These are phyloP conservation scores for Malassezia vespertilionis DNA, from an alignment of 1,284 basidiomycete genomes.

Conservation along the genomic window DNA sequence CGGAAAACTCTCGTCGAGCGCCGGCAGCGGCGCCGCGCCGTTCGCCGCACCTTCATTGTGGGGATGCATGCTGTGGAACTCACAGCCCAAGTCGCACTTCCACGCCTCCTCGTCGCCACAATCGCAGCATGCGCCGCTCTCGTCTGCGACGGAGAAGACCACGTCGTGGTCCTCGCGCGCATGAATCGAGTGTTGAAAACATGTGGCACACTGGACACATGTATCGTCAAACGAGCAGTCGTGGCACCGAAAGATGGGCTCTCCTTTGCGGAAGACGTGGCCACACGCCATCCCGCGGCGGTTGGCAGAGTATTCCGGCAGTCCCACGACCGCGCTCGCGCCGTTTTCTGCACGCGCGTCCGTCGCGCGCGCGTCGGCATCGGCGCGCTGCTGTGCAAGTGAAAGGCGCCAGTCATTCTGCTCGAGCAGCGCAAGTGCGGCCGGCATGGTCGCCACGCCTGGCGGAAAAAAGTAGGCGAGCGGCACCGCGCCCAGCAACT, in stretches of 20 bases:
- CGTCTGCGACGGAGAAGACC: constrained; percentile 38
- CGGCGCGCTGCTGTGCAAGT: constrained; percentile 9
- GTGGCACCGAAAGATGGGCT: constrained; percentile 46
- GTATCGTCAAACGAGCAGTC: constrained; percentile 46
- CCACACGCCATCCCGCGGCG: constrained; percentile 45
- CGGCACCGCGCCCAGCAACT: constrained; percentile 8
- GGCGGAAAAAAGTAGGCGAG: neutral
- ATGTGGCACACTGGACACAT: constrained; percentile 43
- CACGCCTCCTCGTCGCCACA: constrained; percentile 47
- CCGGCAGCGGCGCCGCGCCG: constrained; percentile 1
- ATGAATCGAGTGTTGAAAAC: constrained; percentile 41
- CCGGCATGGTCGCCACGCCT: neutral
- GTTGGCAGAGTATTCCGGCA: constrained; percentile 37
- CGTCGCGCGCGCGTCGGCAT: neutral
- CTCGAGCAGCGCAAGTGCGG: constrained; percentile 2
- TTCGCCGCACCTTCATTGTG: neutral
- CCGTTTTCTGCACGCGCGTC: neutral
- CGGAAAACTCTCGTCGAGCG: constrained; percentile 29
- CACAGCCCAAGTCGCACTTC: constrained; percentile 36
- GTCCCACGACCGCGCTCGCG: neutral
- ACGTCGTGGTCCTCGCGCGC: constrained; percentile 37
- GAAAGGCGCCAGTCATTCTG: constrained; percentile 2
- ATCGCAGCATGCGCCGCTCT: constrained; percentile 43
- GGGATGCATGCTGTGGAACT: constrained; percentile 28
- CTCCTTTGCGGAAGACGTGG: constrained; percentile 46